These are phyloP conservation scores for Cyberlindnera misumaiensis DNA, from an alignment of 805 yeast species.

Conservation along the genomic window DNA sequence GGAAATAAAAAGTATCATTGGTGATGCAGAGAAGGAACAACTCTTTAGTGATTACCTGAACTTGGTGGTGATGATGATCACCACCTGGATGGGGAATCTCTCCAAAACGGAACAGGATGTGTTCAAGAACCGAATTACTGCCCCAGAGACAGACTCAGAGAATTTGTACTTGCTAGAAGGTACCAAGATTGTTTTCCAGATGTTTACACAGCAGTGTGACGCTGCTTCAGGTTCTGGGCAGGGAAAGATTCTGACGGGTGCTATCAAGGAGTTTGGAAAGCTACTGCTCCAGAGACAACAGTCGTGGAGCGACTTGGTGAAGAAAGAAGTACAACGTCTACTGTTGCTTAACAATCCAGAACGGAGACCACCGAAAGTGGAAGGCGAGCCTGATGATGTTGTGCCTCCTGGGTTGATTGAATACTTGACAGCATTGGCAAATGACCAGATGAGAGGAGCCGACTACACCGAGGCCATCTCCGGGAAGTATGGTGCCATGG, in stretches of 20 bases:
- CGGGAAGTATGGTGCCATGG: constrained; percentile 55
- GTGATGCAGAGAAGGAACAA: constrained; percentile 64
- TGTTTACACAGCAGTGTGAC: constrained; percentile 85
- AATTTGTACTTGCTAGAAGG: constrained; percentile 64
- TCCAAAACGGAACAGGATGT: constrained; percentile 57
- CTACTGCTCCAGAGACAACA: constrained; percentile 55
- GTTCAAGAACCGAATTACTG: constrained; percentile 56
- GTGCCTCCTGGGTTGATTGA: constrained; percentile 75
- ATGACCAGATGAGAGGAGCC: constrained; percentile 72
- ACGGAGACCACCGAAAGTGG: constrained; percentile 22
- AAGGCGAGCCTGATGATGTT: constrained; percentile 32
- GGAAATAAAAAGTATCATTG: constrained; percentile 47
- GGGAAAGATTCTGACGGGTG: constrained; percentile 72
- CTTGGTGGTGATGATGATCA: constrained; percentile 65
- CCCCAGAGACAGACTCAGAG: constrained; percentile 71
- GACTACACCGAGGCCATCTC: constrained; percentile 66
- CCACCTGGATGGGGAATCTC: constrained; percentile 77
- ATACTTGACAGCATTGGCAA: constrained; percentile 75
- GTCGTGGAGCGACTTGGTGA: constrained; percentile 52
- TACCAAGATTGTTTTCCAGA: constrained; percentile 69
- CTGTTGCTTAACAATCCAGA: constrained; percentile 21
- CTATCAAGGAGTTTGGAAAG: constrained; percentile 61
- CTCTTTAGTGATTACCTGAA: constrained; percentile 74
- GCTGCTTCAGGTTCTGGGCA: constrained; percentile 83
- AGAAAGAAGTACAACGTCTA: constrained; percentile 40